Base-by-base conservation (phyloP, 805 yeast species). In the Spathaspora girioi region DNA sequence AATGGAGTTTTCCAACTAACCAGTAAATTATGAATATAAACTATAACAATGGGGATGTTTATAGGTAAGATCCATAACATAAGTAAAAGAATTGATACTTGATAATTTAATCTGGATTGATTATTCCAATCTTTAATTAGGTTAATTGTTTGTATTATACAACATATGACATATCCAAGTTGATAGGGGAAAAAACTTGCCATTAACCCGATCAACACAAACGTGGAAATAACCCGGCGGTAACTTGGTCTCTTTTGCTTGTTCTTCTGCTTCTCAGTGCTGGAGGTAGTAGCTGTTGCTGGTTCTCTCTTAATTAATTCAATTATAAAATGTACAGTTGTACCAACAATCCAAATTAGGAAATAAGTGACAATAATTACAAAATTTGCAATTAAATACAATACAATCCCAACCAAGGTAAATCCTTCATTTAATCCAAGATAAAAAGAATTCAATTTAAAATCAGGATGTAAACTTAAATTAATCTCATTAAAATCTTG, bases 1-100 rank as follows among this genome's bases (percentile, higher is more conserved):
- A 90, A 90, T 15, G 96, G 91, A 0, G 94, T 87, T 50, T 77
- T 79, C 96, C 96, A 89, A 57, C 78, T 81, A 17, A 89, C 77
- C 1, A 87, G 78, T 52, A 90, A 73, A 60, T 91, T 88, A 60
- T 89, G 96, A 32, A 88, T 70, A 75, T 91, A 90, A 1, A 91
- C 97, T 52, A 90, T 73, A 27, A 91, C 63, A 1, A 87, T 82
- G 0, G 97, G 97, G 0, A 84, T 71, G 59, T 87, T 87, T 18
- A 90, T 82, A 0, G 96, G 96, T 4, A 89, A 67, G 9, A 89
- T 76, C 87, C 96, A 87, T 9, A 88, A 54, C 86, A 90, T 80
- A 50, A 90, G 59, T 61, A 89, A 67, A 27, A 87, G 64, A 2
- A 89, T 54, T 1, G 92, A 77, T n/a, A 81, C 52, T 54, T 85